Evolutionary conservation across 2,329 filamentous ascomycete genomes (phyloP), one percentile per base, ranked within the genome.

Genomic region (Mycogone perniciosa): DNA sequence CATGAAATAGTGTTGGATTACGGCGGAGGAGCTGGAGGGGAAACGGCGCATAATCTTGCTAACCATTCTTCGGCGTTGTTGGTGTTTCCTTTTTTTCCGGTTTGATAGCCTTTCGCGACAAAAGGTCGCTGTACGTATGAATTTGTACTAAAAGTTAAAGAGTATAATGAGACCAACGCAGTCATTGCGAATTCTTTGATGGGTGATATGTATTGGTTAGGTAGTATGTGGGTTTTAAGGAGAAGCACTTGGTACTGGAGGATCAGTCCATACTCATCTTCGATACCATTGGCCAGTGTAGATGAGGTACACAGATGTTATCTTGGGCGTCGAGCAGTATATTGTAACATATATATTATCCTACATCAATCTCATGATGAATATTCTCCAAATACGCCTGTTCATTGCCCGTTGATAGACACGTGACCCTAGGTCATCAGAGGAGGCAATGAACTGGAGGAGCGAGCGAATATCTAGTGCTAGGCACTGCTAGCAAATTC

Each of bases 111-210:
- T 35, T 46, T 44, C 44, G 48, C 48, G 48, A 45, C 31, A 42
- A 4, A 20, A 34, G 37, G 6, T 46, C 48, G 48, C 48, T 51
- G 48, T 47, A 51, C 50, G 50, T 51, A 51, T 51, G 50, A 42
- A 42, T 48, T 54, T 57, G 54, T 56, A 57, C 37, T 51, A 52
- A 52, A 50, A 38, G 48, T 33, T 52, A 51, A 45, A 37, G 44
- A 54, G 39, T 44, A 48, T 54, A 51, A 51, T 51, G 52, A 52
- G 50, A 44, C 44, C 44, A 52, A 52, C 50, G 50, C 50, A 47
- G 50, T 41, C 41, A 29, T 31, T 52, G 50, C 44, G 50, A 42
- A 26, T 29, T 42, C 39, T 29, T 42, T 29, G 39, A 38, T 11
- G 35, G 35, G n/a, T 38, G 35, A n/a, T 38, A 20, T 20, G 20